Conservation (phyloP, 164 flowering plant species). For the Liriodendron chinense region DNA sequence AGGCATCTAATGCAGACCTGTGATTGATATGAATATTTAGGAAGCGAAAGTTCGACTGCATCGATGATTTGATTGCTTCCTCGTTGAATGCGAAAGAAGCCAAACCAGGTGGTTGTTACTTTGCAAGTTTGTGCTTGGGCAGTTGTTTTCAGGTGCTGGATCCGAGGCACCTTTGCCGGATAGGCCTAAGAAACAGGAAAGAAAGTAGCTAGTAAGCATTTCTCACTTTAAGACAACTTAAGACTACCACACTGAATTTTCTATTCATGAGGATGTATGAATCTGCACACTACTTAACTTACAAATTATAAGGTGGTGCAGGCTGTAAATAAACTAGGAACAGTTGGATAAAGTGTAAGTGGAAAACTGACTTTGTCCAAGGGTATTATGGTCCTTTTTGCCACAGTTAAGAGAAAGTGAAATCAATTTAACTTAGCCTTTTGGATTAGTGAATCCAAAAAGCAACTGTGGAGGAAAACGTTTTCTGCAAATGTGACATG, state of each 20-base stretch:
- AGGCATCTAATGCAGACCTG: slow-evolving; percentile 45
- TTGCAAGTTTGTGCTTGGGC: slow-evolving; percentile 67
- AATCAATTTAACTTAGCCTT: no score
- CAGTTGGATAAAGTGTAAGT: no score
- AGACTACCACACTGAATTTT: background rate
- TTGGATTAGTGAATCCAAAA: no score
- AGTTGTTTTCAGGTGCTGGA: slow-evolving; percentile 38
- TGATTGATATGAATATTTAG: slow-evolving; percentile 72
- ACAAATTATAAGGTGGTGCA: no score
- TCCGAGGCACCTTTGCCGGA: slow-evolving; percentile 37
- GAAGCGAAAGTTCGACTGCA: slow-evolving; percentile 74
- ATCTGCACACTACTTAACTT: no score
- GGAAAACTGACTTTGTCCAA: no score
- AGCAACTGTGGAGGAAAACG: no score
- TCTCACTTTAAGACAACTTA: background rate
- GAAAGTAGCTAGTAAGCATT: slow-evolving; percentile 8
- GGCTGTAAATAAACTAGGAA: no score
- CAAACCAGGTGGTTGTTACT: slow-evolving; percentile 95
- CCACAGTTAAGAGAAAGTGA: no score
- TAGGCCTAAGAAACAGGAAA: slow-evolving; percentile 55
- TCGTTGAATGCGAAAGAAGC: slow-evolving; percentile 61
- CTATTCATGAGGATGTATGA: no score
- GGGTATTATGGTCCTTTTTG: no score
- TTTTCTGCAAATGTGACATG: no score
- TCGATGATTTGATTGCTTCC: slow-evolving; percentile 66